Evolutionary conservation across 306 rosid species (phyloP).

Genomic region (Delonix regia): DNA sequence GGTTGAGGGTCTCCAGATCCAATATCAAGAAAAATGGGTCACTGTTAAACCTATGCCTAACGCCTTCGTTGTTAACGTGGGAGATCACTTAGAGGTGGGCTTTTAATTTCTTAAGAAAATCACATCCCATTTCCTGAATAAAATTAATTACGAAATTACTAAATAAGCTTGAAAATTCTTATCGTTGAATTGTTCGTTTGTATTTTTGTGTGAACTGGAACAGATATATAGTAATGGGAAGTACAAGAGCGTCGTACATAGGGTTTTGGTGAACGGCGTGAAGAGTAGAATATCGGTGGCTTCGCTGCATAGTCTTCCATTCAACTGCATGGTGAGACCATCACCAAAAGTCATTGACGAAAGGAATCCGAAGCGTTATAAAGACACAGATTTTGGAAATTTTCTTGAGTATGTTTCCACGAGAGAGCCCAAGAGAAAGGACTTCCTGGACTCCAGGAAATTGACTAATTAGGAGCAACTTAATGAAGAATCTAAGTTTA

Average conservation of each 20-base stretch:
- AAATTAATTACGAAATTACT: too few relatives aligned
- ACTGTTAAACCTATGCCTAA: conserved; percentile 79
- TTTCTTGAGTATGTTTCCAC: conserved; percentile 67
- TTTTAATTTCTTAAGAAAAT: too few relatives aligned
- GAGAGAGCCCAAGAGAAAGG: conserved; percentile 62
- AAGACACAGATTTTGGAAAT: conserved; percentile 68
- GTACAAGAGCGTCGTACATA: conserved; percentile 86
- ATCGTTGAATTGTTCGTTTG: too few relatives aligned
- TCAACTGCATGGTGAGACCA: conserved; percentile 48
- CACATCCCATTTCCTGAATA: too few relatives aligned
- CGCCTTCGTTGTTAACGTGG: conserved; percentile 80
- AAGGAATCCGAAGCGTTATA: conserved; percentile 72
- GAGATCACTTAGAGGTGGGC: conserved; percentile 90
- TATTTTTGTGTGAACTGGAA: background rate
- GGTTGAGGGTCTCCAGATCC: conserved; percentile 82
- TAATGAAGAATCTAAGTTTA: background rate
- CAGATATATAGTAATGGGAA: conserved; percentile 90
- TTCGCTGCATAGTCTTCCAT: conserved; percentile 72
- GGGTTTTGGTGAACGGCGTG: conserved; percentile 74
- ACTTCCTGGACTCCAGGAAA: conserved; percentile 78
- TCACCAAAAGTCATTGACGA: conserved; percentile 63
- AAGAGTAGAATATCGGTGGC: conserved; percentile 72
- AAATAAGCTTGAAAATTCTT: too few relatives aligned
- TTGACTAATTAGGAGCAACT: conserved; percentile 31
- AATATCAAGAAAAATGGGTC: conserved; percentile 66